phyloP scores from a whole-genome alignment of 1,284 basidiomycete species.

The Quambalaria eucalypti region DNA sequence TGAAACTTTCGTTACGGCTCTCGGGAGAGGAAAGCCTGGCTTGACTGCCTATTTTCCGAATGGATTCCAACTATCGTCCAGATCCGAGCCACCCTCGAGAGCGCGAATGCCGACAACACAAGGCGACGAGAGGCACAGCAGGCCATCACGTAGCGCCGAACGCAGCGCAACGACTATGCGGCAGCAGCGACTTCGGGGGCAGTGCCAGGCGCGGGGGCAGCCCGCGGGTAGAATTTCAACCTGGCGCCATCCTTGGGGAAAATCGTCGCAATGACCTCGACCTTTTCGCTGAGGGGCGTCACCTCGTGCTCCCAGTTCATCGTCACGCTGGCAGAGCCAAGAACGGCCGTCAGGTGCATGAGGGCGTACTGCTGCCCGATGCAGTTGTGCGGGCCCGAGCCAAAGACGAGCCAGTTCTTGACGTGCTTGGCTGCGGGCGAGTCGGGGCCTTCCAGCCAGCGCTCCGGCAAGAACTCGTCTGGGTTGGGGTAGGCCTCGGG shows the following conservation, averaged over 20 bases:
- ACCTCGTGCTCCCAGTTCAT: slow-evolving; percentile 82
- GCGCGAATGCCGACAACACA: no score
- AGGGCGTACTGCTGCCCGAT: slow-evolving; percentile 87
- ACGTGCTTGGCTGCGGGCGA: slow-evolving; percentile 70
- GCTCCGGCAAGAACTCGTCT: slow-evolving; percentile 73
- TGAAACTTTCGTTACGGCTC: no score
- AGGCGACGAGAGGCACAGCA: no score
- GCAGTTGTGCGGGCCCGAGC: slow-evolving; percentile 71
- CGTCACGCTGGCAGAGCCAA: slow-evolving; percentile 72
- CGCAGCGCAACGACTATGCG: no score
- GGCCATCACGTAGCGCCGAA: no score
- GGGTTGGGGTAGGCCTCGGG: slow-evolving; percentile 78
- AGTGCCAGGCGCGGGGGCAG: no score
- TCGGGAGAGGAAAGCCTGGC: no score
- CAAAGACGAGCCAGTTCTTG: slow-evolving; percentile 93
- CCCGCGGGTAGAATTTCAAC: slow-evolving; percentile 73
- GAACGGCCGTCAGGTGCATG: slow-evolving; percentile 78
- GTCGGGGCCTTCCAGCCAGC: slow-evolving; percentile 79
- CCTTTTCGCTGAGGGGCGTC: slow-evolving; percentile 70
- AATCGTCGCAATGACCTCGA: slow-evolving; percentile 54
- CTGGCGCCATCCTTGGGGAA: slow-evolving; percentile 88
- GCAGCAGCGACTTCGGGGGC: no score
- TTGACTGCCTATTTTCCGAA: no score
- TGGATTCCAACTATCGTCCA: no score
- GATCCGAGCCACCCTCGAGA: no score